phyloP scores from a whole-genome alignment of 2,329 filamentous ascomycete genomes.

The Fusarium buharicum region DNA sequence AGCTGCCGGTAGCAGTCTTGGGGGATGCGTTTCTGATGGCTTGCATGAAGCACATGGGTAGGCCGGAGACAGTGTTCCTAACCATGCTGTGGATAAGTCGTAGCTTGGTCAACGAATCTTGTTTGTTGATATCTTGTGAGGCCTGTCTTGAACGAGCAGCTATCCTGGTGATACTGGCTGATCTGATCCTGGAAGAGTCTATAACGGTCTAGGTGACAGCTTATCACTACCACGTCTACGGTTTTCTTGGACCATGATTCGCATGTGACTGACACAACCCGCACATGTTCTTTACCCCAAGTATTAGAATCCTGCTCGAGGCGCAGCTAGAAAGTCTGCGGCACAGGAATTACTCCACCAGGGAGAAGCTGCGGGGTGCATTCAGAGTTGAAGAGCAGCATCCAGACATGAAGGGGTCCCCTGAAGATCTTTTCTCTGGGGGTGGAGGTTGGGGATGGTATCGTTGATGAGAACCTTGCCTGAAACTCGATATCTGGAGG shows the following conservation, averaged over 20 bases:
- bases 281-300: constrained; percentile 21
- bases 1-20: constrained; percentile 1
- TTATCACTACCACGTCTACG: not conserved
- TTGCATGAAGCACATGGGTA: constrained; percentile 34
- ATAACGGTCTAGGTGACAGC: not conserved
- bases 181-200: not conserved
- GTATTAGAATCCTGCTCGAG: constrained; percentile 11
- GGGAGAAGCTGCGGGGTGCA: constrained; percentile 40
- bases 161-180: not conserved
- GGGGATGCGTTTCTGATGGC: constrained; percentile 24
- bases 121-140: not conserved
- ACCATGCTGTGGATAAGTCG: not conserved
- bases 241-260: not conserved
- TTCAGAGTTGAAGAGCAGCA: constrained; percentile 19
- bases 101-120: not conserved
- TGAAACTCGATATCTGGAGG: not conserved
- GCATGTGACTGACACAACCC: constrained; percentile 26
- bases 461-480: not conserved
- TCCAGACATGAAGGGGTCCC: constrained; percentile 12
- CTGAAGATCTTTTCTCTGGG: constrained; percentile 26
- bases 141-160: too few relatives aligned
- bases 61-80: too few relatives aligned
- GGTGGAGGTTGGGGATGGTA: not conserved
- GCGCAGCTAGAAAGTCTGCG: constrained; percentile 7
- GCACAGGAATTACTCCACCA: constrained; percentile 29